Base-by-base conservation (phyloP, 2,329 filamentous ascomycete genomes). In the Paracamarosporium sp. region DNA sequence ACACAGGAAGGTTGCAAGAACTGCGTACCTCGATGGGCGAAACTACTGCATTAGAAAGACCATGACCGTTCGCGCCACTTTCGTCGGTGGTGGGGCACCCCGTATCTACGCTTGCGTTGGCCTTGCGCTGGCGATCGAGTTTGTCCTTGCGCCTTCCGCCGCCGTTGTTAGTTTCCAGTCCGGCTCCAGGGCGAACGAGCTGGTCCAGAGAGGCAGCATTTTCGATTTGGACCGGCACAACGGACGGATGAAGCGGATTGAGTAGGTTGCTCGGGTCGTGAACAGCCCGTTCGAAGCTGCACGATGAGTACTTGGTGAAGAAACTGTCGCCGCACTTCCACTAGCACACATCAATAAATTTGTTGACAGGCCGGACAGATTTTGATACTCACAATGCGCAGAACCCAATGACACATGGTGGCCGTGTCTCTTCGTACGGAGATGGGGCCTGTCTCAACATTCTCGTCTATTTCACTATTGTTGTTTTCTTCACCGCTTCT, bases 381-480 rank as follows among this genome's bases (percentile, higher is more conserved):
- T n/a, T 7, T 15, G 22, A 35, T 38, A 45, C 65, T 67, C 51
- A 70, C 65, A 17, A 68, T 53, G 33, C 52, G 59, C 22, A 69
- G 46, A 3, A 55, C 43, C 67, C 67, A 70, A 47, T 73, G 69
- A 60, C 68, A 72, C 69, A 70, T 71, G 8, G 48, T 61, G 44
- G 44, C 35, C n/a, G n/a, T 46, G 5, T 25, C 35, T 53, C 38
- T 27, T 20, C 13, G 15, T 38, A 11, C 35, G 8, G 7, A 15
- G 35, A 33, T n/a, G 8, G 20, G 25, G 45, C 36, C 38, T 53
- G 43, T 48, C 40, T 38, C 15, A 17, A 17, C 15, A 12, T 38
- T n/a, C n/a, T n/a, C n/a, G n/a, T n/a, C n/a, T 13, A 20, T 38
- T 17, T 38, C 17, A 5, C 17, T 38, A n/a, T 20, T n/a, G 7